These are phyloP conservation scores for Mortierella hygrophila DNA, from an alignment of 192 early-diverging fungal species.

Conservation along the genomic window DNA sequence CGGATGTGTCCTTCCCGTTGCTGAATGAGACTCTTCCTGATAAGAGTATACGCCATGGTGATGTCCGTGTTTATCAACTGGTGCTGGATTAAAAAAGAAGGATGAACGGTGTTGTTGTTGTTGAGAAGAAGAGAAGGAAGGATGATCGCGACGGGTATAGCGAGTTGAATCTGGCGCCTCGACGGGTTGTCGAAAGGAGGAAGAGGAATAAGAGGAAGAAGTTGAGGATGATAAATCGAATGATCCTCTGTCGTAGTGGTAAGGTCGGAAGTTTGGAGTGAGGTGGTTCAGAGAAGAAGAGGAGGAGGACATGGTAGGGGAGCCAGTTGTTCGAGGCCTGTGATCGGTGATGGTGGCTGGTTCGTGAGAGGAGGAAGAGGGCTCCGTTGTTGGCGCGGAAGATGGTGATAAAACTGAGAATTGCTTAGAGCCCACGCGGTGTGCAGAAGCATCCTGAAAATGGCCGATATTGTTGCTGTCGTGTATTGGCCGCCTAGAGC, in stretches of 20 bases:
- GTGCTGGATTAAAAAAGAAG: neutral
- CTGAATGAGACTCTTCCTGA: neutral
- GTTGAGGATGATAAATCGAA: neutral
- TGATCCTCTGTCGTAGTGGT: neutral
- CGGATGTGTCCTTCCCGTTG: neutral
- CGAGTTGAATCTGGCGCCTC: neutral
- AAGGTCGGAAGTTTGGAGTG: neutral
- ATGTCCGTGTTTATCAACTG: neutral
- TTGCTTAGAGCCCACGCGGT: conserved; percentile 1
- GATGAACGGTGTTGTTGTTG: too few relatives aligned
- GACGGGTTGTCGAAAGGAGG: neutral
- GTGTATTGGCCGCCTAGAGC: neutral
- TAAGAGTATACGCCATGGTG: neutral
- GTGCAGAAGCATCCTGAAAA: neutral
- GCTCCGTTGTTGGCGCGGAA: neutral
- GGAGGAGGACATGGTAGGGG: neutral
- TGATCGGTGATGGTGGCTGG: neutral
- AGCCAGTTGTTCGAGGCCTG: neutral
- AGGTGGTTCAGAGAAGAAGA: neutral
- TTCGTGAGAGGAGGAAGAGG: neutral
- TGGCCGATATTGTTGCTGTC: neutral
- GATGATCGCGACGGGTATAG: neutral
- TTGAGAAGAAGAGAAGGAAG: neutral
- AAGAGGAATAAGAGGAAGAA: neutral
- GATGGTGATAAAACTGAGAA: neutral